Evolutionary conservation across 192 early-diverging fungal species (phyloP).

Genomic region (Podila epigama): DNA sequence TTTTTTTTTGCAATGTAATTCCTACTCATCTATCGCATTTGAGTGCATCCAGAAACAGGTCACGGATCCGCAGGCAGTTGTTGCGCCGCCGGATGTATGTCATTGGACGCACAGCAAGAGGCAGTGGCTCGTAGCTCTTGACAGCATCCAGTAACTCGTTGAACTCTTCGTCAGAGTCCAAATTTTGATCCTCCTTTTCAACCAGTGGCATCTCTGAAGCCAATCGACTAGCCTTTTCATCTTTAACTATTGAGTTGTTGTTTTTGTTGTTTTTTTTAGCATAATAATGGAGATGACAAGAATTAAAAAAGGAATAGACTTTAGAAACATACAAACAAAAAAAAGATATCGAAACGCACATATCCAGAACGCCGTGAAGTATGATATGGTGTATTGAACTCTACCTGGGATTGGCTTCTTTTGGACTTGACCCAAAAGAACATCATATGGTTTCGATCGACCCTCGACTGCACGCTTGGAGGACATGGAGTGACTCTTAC

Average conservation of each 20-base stretch:
- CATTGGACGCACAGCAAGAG: slow-evolving; percentile 62
- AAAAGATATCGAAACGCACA: not conserved
- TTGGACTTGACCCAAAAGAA: slow-evolving; percentile 77
- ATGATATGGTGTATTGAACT: not conserved
- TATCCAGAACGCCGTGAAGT: not conserved
- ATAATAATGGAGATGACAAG: not conserved
- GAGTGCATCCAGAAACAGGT: slow-evolving; percentile 72
- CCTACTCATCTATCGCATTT: slow-evolving; percentile 49
- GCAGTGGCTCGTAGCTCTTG: slow-evolving; percentile 65
- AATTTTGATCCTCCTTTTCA: slow-evolving; percentile 62
- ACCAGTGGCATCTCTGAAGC: slow-evolving; percentile 51
- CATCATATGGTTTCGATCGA: slow-evolving; percentile 85
- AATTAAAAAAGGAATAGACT: not conserved
- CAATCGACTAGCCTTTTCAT: slow-evolving; percentile 45
- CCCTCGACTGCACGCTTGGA: slow-evolving; percentile 86
- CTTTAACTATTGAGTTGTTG: slow-evolving; percentile 36
- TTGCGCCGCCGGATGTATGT: slow-evolving; percentile 66
- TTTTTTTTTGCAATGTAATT: not conserved
- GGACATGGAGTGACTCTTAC: slow-evolving; percentile 94
- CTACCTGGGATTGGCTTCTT: slow-evolving; percentile 77
- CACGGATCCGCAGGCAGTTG: slow-evolving; percentile 66
- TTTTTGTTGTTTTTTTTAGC: too few relatives aligned
- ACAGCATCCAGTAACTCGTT: slow-evolving; percentile 72
- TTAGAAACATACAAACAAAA: not conserved
- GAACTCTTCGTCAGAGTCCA: slow-evolving; percentile 80